Evolutionary conservation across 1,139 yeast genomes (phyloP).

Genomic region (Saccharomyces hybrid): DNA sequence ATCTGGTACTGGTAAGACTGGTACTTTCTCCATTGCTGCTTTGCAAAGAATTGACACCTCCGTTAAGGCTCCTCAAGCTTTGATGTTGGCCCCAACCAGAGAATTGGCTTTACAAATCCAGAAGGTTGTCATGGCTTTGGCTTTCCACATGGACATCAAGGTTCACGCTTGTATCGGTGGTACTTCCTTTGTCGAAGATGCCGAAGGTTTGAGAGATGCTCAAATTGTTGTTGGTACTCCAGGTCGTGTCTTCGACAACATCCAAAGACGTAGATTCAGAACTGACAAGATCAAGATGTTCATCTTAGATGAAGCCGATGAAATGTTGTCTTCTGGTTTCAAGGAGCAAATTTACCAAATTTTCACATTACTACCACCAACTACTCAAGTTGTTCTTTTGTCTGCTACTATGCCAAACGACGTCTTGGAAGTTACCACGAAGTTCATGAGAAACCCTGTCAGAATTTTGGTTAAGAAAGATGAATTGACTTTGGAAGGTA

Average conservation of each 20-base stretch:
- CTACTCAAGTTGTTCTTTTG: slow-evolving; percentile 92
- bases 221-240: slow-evolving; percentile 99
- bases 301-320: no score
- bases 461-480: slow-evolving; percentile 97
- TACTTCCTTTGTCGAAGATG: slow-evolving; percentile 86
- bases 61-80: no score
- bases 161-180: slow-evolving; percentile 99
- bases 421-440: slow-evolving; percentile 92
- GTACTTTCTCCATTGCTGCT: no score
- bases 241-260: slow-evolving; percentile 94
- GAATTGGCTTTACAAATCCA: slow-evolving; percentile 97
- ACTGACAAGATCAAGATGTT: no score
- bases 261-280: slow-evolving; percentile 86
- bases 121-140: slow-evolving; percentile 89
- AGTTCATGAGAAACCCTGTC: slow-evolving; percentile 96
- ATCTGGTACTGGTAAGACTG: no score
- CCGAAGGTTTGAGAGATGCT: slow-evolving; percentile 81
- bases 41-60: no score
- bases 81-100: slow-evolving; percentile 96
- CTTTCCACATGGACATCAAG: slow-evolving; percentile 85
- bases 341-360: slow-evolving; percentile 96
- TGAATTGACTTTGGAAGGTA: slow-evolving; percentile 97
- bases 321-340: slow-evolving; percentile 95
- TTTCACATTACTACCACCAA: slow-evolving; percentile 87
- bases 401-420: slow-evolving; percentile 98